Conservation (phyloP, 768 basidiomycete genomes). For the Psilocybe tampanensis region DNA sequence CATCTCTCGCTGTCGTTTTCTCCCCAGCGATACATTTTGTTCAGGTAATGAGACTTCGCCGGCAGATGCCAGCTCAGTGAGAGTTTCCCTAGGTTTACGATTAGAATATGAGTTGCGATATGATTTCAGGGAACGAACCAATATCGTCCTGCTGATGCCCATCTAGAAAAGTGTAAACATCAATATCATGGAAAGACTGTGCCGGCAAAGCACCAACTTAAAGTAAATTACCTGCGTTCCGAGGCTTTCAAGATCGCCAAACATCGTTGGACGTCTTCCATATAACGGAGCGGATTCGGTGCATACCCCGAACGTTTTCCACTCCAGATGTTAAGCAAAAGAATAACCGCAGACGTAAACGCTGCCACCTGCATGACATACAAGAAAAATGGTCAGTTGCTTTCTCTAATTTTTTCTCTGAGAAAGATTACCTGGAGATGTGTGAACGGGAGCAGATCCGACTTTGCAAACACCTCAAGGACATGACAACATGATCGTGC, state of each 20-base stretch:
- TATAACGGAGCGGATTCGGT: constrained; percentile 50
- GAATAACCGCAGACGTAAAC: constrained; percentile 50
- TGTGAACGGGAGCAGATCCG: constrained; percentile 33
- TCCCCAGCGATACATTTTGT: neutral
- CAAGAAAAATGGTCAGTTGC: neutral
- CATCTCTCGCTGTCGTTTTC: constrained; percentile 21
- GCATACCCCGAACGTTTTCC: constrained; percentile 48
- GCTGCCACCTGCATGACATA: constrained; percentile 28
- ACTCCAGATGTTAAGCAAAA: constrained; percentile 70
- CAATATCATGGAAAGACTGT: neutral
- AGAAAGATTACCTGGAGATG: constrained; percentile 35
- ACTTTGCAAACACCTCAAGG: constrained; percentile 52
- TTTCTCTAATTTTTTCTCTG: neutral
- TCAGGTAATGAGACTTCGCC: constrained; percentile 31
- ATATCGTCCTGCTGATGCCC: constrained; percentile 42
- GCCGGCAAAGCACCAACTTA: no score
- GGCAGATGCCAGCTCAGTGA: constrained; percentile 37
- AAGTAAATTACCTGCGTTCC: constrained; percentile 42
- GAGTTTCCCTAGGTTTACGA: constrained; percentile 31
- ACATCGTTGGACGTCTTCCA: constrained; percentile 63
- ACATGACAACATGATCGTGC: constrained; percentile 77
- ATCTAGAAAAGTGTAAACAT: constrained; percentile 29
- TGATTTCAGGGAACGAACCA: constrained; percentile 28
- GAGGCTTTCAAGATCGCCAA: constrained; percentile 51
- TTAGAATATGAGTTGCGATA: neutral